Base-by-base conservation (phyloP, 2,329 filamentous ascomycete species). In the Microdochium paspali region DNA sequence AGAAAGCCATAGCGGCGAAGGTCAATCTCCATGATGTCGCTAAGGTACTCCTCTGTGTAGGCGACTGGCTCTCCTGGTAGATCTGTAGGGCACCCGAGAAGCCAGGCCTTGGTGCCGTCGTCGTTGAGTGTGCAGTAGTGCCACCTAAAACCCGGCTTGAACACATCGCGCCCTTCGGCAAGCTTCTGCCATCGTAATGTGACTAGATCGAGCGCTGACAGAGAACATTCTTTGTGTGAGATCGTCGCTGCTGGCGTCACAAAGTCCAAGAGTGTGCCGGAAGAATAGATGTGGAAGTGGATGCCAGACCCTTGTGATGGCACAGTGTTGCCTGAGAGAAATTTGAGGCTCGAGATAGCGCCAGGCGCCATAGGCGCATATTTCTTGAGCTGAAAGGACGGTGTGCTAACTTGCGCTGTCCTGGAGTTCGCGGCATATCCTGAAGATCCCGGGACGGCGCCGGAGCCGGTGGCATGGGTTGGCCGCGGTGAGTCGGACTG, bases 61-160 rank as follows among this genome's bases (percentile, higher is more conserved):
- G 82, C 84, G 2, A 79, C 72, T 32, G 84, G 84, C 44, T 82
- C 80, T 6, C 77, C 72, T 18, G 76, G 69, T 35, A 76, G 70
- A 53, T 95, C 89, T 3, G 87, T 84, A 2, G 87, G 87, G 58
- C 90, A 96, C 9, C 93, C 93, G n/a, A 98, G 76, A 23, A 98
- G 73, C 90, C 93, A 98, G 7, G 90, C 93, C 62, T 95, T 95
- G 6, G 93, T 96, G 5, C 91, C 91, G 57, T 95, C 88, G 51
- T 93, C 84, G 61, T 96, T 94, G 67, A 96, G 86, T 3, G 90
- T 95, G 64, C 93, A 97, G 62, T 98, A 98, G 64, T 97, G 91
- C 93, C 93, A 98, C 50, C 91, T 82, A 64, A 93, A 97, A n/a
- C 86, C 88, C 0, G 82, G 73, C 56, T 87, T 87, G 68, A 96